Percentiles rank a stretch among this genome's conserved stretches.
phyloP scores from a whole-genome alignment of 805 yeast genomes.

The Hanseniaspora lachancei region DNA sequence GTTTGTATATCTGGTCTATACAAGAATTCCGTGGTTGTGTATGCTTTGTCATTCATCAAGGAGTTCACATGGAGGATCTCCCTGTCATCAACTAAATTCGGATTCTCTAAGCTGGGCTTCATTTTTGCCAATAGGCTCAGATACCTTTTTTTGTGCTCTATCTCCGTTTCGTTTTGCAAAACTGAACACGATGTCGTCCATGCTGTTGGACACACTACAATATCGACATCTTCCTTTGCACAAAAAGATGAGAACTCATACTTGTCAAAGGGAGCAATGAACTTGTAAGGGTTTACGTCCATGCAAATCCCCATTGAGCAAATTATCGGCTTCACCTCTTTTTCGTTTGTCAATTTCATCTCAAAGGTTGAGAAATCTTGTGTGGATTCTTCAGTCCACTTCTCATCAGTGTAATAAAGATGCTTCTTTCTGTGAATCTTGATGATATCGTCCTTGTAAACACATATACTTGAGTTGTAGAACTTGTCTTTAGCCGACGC shows the following conservation, averaged over 20 bases:
- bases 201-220: conserved; percentile 71
- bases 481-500: background rate
- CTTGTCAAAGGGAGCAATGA: conserved; percentile 60
- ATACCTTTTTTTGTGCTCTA: background rate
- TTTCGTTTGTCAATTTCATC: background rate
- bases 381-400: conserved; percentile 1
- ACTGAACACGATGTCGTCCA: conserved; percentile 54
- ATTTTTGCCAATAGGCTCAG: background rate
- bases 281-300: conserved; percentile 83
- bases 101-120: background rate
- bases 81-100: background rate
- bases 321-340: background rate
- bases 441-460: background rate
- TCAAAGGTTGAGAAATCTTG: background rate
- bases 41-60: background rate
- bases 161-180: conserved; percentile 15
- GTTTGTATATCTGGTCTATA: background rate
- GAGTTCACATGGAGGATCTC: conserved; percentile 2
- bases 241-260: conserved; percentile 60
- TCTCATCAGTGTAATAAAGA: conserved; percentile 2
- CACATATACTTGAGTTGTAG: conserved; percentile 7
- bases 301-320: conserved; percentile 76
- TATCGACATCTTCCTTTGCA: conserved; percentile 33
- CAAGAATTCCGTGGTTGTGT: background rate
- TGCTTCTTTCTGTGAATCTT: conserved; percentile 7